Base-by-base conservation (phyloP, 2,329 filamentous ascomycete species). In the Cordyceps cateniannulata region DNA sequence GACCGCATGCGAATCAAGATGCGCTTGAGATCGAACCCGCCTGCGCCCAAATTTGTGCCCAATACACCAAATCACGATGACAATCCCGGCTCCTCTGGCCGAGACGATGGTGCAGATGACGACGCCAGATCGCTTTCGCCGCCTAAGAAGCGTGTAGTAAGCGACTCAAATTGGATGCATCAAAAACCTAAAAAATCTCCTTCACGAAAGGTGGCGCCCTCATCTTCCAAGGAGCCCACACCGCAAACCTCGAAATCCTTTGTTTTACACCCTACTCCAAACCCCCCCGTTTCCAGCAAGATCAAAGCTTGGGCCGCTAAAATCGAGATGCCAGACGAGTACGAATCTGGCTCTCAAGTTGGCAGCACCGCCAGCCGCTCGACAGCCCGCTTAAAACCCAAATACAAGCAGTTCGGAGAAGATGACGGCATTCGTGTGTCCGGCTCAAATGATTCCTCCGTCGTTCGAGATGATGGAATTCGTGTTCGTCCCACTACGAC, bases 91-190 rank as follows among this genome's bases (percentile, higher is more conserved):
- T 62, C 58, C 10, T 65, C 59, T 40, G 61, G 58, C 59, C 65
- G 53, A 20, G 64, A 55, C 60, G 61, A 67, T 57, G 57, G 58
- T 35, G 72, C 74, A 53, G 63, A 70, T 57, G 65, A 69, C 47
- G 68, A 72, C 72, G 63, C 77, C 70, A 70, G 77, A 75, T 67
- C 80, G 75, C 70, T 85, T 57, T 73, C 79, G 54, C 85, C 90
- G 50, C 93, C 93, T 18, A 92, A 91, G 76, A 97, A 96, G 80
- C 85, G 93, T 64, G 91, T 98, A 59, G 85, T 97, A 63, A 97
- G 93, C 71, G 93, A 98, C 75, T 89, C 90, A 59, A 90, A 96
- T 75, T 98, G 93, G 90, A 85, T 85, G 75, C 87, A 85, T 62
- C 73, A 75, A 72, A 83, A 81, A 63, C 81, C 79, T 62, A 81